Conservation (phyloP, 2,329 filamentous ascomycete genomes). For the Penicillium psychrosexuale region DNA sequence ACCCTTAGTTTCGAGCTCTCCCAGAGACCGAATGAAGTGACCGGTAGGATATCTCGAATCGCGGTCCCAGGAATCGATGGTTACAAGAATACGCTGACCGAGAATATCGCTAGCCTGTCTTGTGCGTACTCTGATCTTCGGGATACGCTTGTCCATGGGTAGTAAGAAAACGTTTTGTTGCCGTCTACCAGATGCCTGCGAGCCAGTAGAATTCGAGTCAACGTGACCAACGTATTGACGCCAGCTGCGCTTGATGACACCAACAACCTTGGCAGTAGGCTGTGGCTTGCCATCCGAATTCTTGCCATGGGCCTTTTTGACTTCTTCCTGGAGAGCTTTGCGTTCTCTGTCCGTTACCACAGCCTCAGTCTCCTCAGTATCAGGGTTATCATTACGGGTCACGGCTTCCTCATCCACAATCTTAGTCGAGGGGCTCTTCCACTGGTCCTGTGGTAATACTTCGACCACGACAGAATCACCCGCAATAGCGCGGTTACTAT, state of each 20-base stretch:
- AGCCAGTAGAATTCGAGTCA: conserved; percentile 77
- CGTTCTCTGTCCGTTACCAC: conserved; percentile 87
- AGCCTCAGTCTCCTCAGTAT: conserved; percentile 69
- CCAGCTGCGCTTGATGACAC: conserved; percentile 94
- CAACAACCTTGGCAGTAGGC: conserved; percentile 88
- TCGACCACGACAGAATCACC: conserved; percentile 93
- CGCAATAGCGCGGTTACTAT: conserved; percentile 90
- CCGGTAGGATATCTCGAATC: conserved; percentile 90
- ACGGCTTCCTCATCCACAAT: conserved; percentile 92
- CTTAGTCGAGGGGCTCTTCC: conserved; percentile 93
- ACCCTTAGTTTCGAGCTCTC: conserved; percentile 93
- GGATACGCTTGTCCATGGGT: conserved; percentile 96
- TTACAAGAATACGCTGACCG: conserved; percentile 86
- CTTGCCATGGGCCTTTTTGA: conserved; percentile 77
- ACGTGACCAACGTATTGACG: conserved; percentile 96
- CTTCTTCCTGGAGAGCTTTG: conserved; percentile 84
- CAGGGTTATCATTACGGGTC: conserved; percentile 90
- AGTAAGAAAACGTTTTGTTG: conserved; percentile 93
- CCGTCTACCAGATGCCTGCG: conserved; percentile 70
- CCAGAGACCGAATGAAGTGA: conserved; percentile 88
- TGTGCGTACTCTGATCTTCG: conserved; percentile 90
- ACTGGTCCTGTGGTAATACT: conserved; percentile 87
- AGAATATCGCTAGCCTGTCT: conserved; percentile 84
- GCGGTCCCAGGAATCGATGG: conserved; percentile 92
- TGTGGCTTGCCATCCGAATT: conserved; percentile 73